phyloP scores from a whole-genome alignment of 768 basidiomycete species.

The Clitopilus passeckerianus region DNA sequence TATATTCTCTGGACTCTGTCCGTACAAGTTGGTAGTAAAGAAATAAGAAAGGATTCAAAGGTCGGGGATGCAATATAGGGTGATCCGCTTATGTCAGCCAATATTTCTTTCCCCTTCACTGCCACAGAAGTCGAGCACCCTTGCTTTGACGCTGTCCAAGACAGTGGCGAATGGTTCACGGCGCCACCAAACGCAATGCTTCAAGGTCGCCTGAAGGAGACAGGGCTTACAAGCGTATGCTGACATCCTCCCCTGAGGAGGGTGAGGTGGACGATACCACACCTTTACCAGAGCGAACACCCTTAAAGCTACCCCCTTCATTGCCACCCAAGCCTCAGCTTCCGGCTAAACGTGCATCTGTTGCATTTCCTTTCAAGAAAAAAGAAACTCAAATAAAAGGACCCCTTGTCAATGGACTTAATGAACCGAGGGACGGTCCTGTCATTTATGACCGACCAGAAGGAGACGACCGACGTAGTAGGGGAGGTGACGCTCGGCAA shows the following conservation, averaged over 20 bases:
- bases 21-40: neutral
- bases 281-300: slow-evolving; percentile 33
- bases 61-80: neutral
- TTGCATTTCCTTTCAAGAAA: slow-evolving; percentile 78
- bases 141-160: slow-evolving; percentile 3
- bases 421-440: slow-evolving; percentile 13
- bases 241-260: slow-evolving; percentile 73
- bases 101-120: slow-evolving; percentile 9
- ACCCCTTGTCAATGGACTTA: neutral
- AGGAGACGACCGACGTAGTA: slow-evolving; percentile 38
- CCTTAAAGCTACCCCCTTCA: slow-evolving; percentile 20
- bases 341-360: slow-evolving; percentile 33
- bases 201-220: slow-evolving; percentile 45
- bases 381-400: slow-evolving; percentile 23
- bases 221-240: slow-evolving; percentile 50
- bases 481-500: slow-evolving; percentile 29
- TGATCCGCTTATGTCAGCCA: slow-evolving; percentile 14
- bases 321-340: slow-evolving; percentile 29
- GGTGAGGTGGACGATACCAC: slow-evolving; percentile 69
- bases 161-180: slow-evolving; percentile 15
- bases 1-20: neutral
- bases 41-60: neutral
- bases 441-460: slow-evolving; percentile 33
- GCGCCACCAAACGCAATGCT: slow-evolving; percentile 51
- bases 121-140: slow-evolving; percentile 9